A percentile compares a stretch with the other conserved stretches of the same genome.
Evolutionary conservation across 768 basidiomycete species (phyloP).

Genomic region (Mycena floridula): DNA sequence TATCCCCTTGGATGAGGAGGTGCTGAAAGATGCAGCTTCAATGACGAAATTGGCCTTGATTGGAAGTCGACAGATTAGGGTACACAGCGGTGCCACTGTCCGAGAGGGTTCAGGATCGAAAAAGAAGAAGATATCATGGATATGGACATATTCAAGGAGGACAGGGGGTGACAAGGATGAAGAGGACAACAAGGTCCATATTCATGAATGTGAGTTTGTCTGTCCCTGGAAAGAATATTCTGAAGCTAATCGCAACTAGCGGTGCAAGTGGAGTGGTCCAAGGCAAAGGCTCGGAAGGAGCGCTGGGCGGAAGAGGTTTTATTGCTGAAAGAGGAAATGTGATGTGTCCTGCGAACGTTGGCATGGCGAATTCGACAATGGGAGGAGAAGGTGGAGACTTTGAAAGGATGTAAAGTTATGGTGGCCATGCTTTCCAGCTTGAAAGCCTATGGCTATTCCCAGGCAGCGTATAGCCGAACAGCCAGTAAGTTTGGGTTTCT

Average conservation of each 20-base stretch:
- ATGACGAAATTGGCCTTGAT: slow-evolving; percentile 2
- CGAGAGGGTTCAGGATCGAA: no score
- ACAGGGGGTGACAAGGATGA: slow-evolving; percentile 3
- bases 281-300: slow-evolving; percentile 9
- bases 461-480: no score
- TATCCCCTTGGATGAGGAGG: slow-evolving; percentile 3
- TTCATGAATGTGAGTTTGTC: slow-evolving; percentile 7
- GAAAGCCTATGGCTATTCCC: no score
- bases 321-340: slow-evolving; percentile 15
- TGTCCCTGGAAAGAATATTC: background rate
- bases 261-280: slow-evolving; percentile 16
- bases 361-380: slow-evolving; percentile 1
- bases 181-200: background rate
- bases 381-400: no score
- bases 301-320: slow-evolving; percentile 17
- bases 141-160: slow-evolving; percentile 10
- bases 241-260: background rate
- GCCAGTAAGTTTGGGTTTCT: no score
- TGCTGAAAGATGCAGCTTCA: slow-evolving; percentile 1
- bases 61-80: background rate
- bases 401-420: no score
- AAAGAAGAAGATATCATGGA: background rate
- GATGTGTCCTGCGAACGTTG: slow-evolving; percentile 2
- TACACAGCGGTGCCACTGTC: background rate
- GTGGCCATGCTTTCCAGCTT: no score